Percentiles rank a stretch among this genome's conserved stretches.
Conservation (phyloP, 345 rosid species). For the Citrus inodora region DNA sequence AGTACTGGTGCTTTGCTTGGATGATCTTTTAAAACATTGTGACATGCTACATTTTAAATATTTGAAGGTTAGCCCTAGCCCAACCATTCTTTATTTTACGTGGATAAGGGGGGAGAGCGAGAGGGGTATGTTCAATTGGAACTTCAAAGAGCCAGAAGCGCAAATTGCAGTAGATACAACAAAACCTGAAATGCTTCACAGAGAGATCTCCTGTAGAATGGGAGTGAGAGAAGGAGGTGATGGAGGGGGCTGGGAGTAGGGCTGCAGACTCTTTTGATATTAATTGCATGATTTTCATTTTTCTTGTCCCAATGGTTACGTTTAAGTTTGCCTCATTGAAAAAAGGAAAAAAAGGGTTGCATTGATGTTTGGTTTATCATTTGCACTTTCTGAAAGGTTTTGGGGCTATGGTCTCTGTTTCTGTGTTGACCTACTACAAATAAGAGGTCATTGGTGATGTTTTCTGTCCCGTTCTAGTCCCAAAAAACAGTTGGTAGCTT, state of each 20-base stretch:
- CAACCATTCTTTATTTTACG: not conserved
- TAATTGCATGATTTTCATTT: not conserved
- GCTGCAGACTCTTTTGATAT: not conserved
- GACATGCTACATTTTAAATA: not conserved
- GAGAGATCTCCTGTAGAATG: not conserved
- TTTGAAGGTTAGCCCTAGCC: not conserved
- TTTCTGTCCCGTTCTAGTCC: not conserved
- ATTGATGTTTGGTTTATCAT: no score
- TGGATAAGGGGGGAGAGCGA: no score
- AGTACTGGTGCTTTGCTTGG: not conserved
- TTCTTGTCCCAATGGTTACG: not conserved
- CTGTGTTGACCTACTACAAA: not conserved
- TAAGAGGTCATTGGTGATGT: not conserved
- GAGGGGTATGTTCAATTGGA: not conserved
- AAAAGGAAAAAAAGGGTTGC: no score
- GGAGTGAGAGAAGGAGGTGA: not conserved
- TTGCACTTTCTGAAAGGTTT: not conserved
- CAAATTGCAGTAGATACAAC: not conserved
- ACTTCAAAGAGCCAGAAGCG: no score
- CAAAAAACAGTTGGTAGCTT: not conserved
- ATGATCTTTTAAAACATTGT: not conserved
- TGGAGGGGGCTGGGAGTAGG: not conserved
- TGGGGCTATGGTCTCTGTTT: not conserved
- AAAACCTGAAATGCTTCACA: not conserved
- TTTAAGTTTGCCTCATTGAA: not conserved